Base-by-base conservation (phyloP, 371 early-diverging fungal genomes). In the Mucor circinelloides region DNA sequence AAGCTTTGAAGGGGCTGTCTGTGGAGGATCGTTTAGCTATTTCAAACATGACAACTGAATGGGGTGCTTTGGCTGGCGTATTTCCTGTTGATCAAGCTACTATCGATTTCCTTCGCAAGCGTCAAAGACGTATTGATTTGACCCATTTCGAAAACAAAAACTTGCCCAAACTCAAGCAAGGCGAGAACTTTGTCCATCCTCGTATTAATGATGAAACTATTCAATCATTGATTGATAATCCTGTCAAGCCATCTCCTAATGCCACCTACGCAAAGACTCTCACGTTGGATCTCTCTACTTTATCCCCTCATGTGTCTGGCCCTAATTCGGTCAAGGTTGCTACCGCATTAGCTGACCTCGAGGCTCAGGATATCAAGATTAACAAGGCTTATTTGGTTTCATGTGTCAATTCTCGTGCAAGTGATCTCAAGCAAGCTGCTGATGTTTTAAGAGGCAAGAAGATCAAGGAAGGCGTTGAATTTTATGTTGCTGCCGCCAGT, bases 41-140 rank as follows among this genome's bases (percentile, higher is more conserved):
- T 68, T 91, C 97, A 68, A 98, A 98, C 78, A 97, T 98, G 98
- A 96, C 98, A 2, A 98, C 98, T 21, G 98, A 98, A 77, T 98
- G 98, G 98, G 98, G 98, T 71, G 97, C 97, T 3, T 85, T 98
- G 17, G 98, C 96, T 21, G 97, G 96, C 60, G 90, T 98, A 2
- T 98, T 98, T 79, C 95, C 96, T 6, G 94, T 95, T 15, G 97
- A 98, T 80, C 82, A 90, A 1, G 71, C 82, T 3, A 93, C 95
- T 0, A 76, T 91, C 52, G 82, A 82, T 8, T 97, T 90, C 83
- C 87, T 92, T 50, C 76, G 88, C 34, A 84, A 83, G 27, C 88
- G 95, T 17, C 84, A 91, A 63, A 77, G 79, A 8, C 81, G 84
- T 13, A 76, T 92, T 15, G 83, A 86, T 23, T 67, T 83, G 15